phyloP scores from a whole-genome alignment of 2,329 filamentous ascomycete genomes.

The Fusarium sp. region DNA sequence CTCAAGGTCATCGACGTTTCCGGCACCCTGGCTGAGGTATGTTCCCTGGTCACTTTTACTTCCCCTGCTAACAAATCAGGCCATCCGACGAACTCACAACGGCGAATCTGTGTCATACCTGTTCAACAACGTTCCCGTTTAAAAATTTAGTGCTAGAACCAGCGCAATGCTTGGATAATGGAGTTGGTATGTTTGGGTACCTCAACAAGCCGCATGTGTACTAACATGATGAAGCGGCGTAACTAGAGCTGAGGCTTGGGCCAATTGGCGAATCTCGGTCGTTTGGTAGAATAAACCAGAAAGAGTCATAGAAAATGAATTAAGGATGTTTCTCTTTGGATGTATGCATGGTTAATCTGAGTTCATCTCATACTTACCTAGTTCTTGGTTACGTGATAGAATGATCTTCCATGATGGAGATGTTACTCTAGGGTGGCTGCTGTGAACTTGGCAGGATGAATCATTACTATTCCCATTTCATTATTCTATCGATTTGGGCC shows the following conservation, averaged over 20 bases:
- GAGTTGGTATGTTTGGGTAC: conserved; percentile 41
- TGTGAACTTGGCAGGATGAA: not conserved
- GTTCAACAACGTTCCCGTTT: conserved; percentile 74
- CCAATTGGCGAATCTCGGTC: conserved; percentile 23
- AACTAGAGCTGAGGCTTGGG: conserved; percentile 37
- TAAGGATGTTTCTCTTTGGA: conserved; percentile 6
- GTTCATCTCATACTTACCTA: not conserved
- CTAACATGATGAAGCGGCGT: conserved; percentile 38
- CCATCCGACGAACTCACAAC: conserved; percentile 77
- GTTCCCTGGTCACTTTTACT: conserved; percentile 3
- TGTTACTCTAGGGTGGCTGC: not conserved
- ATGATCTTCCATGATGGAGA: not conserved
- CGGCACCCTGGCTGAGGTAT: conserved; percentile 77
- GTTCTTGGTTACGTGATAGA: not conserved
- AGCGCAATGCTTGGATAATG: conserved; percentile 34
- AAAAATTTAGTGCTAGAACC: conserved; percentile 22
- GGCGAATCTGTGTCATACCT: conserved; percentile 74
- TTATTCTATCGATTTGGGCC: too few relatives aligned
- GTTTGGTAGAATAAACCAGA: conserved; percentile 34
- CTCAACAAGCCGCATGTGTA: conserved; percentile 7
- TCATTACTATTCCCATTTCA: not conserved
- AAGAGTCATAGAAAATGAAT: conserved; percentile 30
- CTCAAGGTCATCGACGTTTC: conserved; percentile 94
- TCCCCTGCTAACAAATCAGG: conserved; percentile 54
- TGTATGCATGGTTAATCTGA: not conserved